Conservation (phyloP, 176 grass and related monocot species). For the maize (Zea mays) region DNA sequence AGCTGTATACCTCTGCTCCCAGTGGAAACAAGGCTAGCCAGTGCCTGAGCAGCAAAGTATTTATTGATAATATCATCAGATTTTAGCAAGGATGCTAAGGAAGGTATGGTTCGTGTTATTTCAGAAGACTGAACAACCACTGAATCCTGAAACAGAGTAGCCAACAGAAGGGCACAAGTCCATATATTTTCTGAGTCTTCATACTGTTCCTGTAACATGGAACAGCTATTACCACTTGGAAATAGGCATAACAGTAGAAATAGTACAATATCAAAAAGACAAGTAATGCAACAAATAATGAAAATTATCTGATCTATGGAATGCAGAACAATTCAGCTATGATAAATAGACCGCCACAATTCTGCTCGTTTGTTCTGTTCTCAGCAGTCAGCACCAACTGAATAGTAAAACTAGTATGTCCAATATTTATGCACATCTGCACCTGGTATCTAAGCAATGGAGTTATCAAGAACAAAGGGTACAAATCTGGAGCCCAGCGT, state of each 20-base stretch:
- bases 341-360: neutral
- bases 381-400: neutral
- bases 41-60: slow-evolving; percentile 90
- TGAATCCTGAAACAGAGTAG: slow-evolving; percentile 88
- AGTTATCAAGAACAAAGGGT: slow-evolving; percentile 18
- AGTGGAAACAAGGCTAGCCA: slow-evolving; percentile 81
- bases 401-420: slow-evolving; percentile 18
- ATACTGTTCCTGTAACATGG: slow-evolving; percentile 62
- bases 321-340: slow-evolving; percentile 15
- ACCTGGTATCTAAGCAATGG: slow-evolving; percentile 6
- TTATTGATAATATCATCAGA: slow-evolving; percentile 67
- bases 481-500: neutral
- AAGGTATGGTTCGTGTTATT: slow-evolving; percentile 64
- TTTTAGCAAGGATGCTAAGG: slow-evolving; percentile 76
- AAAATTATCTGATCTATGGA: slow-evolving; percentile 11
- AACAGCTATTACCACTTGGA: slow-evolving; percentile 38
- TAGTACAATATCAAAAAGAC: slow-evolving; percentile 14
- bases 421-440: slow-evolving; percentile 10
- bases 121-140: slow-evolving; percentile 73
- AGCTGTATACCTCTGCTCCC: slow-evolving; percentile 77
- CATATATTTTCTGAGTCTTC: slow-evolving; percentile 77
- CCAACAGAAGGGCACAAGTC: slow-evolving; percentile 79
- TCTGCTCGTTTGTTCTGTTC: neutral
- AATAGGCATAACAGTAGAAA: slow-evolving; percentile 33
- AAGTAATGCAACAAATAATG: slow-evolving; percentile 34